These are phyloP conservation scores for Porphyrellus cyaneotinctus DNA, from an alignment of 768 basidiomycete genomes.

Conservation along the genomic window DNA sequence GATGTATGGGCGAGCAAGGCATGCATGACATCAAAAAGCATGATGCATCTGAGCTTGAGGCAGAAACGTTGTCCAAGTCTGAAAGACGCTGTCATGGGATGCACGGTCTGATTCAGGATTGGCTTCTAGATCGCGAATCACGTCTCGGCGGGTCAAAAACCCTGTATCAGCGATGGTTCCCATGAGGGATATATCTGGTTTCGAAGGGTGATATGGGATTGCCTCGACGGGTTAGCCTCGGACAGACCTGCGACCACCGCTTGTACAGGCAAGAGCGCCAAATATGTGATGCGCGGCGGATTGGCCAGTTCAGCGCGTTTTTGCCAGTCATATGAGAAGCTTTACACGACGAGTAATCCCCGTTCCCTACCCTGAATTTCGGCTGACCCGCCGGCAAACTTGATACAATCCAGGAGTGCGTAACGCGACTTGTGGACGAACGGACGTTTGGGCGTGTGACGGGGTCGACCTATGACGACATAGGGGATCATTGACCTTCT, in stretches of 20 bases:
- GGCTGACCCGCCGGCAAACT: constrained; percentile 10
- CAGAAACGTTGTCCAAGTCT: constrained; percentile 23
- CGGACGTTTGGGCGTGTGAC: constrained; percentile 12
- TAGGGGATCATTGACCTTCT: constrained; percentile 15
- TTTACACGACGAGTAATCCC: constrained; percentile 30
- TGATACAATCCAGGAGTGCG: constrained; percentile 11
- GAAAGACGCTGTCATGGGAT: constrained; percentile 19
- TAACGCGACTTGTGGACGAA: constrained; percentile 13
- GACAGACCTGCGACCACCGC: not conserved
- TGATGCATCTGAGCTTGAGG: constrained; percentile 20
- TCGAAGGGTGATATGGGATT: not conserved
- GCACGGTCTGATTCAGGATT: not conserved
- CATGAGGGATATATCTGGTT: not conserved
- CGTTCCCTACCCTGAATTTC: constrained; percentile 28
- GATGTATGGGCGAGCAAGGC: constrained; percentile 17
- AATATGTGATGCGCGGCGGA: not conserved
- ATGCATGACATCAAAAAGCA: constrained; percentile 13
- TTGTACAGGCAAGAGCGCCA: not conserved
- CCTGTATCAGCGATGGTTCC: not conserved
- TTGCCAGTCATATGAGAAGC: constrained; percentile 20
- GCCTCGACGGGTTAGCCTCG: not conserved
- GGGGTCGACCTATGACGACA: constrained; percentile 4
- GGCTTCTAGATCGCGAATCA: constrained; percentile 8
- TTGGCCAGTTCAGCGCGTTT: constrained; percentile 5
- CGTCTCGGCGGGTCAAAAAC: not conserved